Evolutionary conservation across 1,284 basidiomycete genomes (phyloP).

Genomic region (Stereum hirsutum): DNA sequence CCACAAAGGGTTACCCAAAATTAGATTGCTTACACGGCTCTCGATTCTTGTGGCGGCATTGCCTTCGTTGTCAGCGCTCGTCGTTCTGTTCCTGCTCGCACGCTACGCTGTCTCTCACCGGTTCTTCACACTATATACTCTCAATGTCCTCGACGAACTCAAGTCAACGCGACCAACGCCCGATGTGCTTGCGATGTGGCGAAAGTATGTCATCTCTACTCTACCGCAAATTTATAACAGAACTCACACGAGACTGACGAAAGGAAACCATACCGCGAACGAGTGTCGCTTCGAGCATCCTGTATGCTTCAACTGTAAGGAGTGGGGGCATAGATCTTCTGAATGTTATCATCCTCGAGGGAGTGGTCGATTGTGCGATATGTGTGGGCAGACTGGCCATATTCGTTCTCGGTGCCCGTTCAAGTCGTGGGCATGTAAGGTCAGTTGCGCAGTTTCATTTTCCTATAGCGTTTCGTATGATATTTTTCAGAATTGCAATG

Average conservation of each 20-base stretch:
- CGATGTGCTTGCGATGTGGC: conserved; percentile 1
- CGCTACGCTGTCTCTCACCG: too few relatives aligned
- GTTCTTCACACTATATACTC: too few relatives aligned
- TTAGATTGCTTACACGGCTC: too few relatives aligned
- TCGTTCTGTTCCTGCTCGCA: too few relatives aligned
- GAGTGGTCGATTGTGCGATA: background rate
- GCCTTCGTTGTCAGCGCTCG: too few relatives aligned
- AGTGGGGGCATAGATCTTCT: conserved; percentile 1
- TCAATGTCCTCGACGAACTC: too few relatives aligned
- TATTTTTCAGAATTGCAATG: background rate
- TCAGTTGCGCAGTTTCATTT: background rate
- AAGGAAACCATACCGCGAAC: background rate
- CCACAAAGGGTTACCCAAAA: too few relatives aligned
- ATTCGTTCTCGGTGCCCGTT: background rate
- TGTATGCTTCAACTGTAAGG: conserved; percentile 5
- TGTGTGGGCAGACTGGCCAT: conserved; percentile 2
- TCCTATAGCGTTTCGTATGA: background rate
- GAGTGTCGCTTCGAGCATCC: conserved; percentile 1
- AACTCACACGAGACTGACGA: background rate
- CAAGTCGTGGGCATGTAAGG: background rate
- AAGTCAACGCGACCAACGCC: too few relatives aligned
- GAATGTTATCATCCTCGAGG: background rate
- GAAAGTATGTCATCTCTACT: conserved; percentile 15
- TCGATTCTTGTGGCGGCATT: too few relatives aligned
- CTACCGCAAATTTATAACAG: background rate